Base-by-base conservation (phyloP, 306 rosid genomes). In the Hippophae gyantsensis region DNA sequence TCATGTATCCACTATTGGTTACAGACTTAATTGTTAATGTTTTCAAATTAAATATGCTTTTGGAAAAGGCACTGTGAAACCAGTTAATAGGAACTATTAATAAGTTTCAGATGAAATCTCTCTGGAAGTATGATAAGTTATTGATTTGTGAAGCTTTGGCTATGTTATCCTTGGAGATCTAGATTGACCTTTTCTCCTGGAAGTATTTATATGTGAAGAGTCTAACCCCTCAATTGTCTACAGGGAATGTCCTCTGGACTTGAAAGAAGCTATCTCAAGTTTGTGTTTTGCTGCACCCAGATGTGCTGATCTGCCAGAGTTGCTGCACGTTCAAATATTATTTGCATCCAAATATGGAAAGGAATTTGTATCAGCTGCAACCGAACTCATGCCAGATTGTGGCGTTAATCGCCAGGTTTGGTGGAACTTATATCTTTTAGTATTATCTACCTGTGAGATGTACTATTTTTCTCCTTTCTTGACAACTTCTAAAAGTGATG, bases 391-490 rank as follows among this genome's bases (percentile, higher is more conserved):
- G 77, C 96, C 98, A 14, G 81, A 81, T 56, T 87, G 95, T 43
- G 98, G 98, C 58, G 96, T 90, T 69, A 90, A 85, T 73, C 98
- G 96, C 61, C 98, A 90, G 98, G 98, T 90, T 76, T 43, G 25
- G 32, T 68, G 56, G 66, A 43, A 46, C 61, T 64, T 32, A 59
- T 71, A 62, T 69, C 56, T 56, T 56, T 51, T 48, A 3, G n/a
- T 66, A 3, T 25, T 43, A 13, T 46, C 38, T 18, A 13, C 14
- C 40, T 46, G 52, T 48, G 47, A 49, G 45, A 56, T 56, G 54
- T 43, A 7, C 32, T 63, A 43, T 3, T 57, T 54, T 56, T 56
- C 58, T 7, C 41, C 40, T 48, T 58, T 63, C 18, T 7, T 49
- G 53, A 49, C 58, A 65, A 54, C 48, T 50, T 63, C 54, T 71